Base-by-base conservation (phyloP, 805 yeast genomes). In the Tetrapisispora taiwanensis region DNA sequence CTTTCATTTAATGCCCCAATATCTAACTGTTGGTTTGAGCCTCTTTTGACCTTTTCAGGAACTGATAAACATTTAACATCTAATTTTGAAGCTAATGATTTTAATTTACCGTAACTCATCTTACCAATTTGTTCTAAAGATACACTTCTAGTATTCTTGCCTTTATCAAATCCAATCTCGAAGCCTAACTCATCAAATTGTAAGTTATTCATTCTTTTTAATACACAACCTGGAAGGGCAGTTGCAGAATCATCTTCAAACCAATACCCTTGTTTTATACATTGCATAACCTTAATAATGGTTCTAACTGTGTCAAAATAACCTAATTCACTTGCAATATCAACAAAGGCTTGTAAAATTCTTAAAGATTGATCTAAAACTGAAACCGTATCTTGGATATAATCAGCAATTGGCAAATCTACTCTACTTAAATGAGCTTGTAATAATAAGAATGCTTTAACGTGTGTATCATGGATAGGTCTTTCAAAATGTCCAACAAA, bases 361-460 rank as follows among this genome's bases (percentile, higher is more conserved):
- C 98, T 95, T 56, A 92, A 69, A 7, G 95, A 79, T 66, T 92
- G 98, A 58, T 94, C 99, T 46, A 92, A 68, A 9, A 92, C 95
- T 0, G 97, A 81, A 13, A 88, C 78, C 0, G 95, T 88, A 63
- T 92, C 98, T 59, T 90, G 97, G 9, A 83, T 72, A 59, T 92
- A 92, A 69, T 92, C 99, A 0, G 95, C 94, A 56, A 92, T 85
- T 1, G 97, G 98, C 39, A 92, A 68, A 47, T 85, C 92, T 6
- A 81, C 56, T 43, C 96, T 70, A 8, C 87, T 78, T 42, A 90
- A 72, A 57, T 90, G 90, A 0, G 95, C 89, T 63, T 90, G 96
- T 14, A 89, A 55, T 35, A 90, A 63, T 33, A 89, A 67, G 55
- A 87, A 87, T 0, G 90, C 77, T 55, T 89, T 89, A 54, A 81